Base-by-base conservation (phyloP, 768 basidiomycete species). In the Collybia sordida region DNA sequence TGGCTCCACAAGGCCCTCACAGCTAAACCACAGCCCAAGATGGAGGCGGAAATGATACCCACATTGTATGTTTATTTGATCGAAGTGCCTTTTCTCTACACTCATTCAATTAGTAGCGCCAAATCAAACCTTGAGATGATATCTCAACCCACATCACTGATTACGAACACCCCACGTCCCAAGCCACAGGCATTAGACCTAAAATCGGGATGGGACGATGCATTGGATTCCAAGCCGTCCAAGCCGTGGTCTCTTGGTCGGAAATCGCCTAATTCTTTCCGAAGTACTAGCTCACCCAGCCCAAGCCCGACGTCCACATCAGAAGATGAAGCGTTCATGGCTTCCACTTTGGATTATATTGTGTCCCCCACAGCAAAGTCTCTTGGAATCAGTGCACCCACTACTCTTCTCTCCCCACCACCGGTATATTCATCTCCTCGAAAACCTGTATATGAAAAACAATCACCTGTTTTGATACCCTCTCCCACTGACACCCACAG, bases 121-220 rank as follows among this genome's bases (percentile, higher is more conserved):
- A 57, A 51, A 39, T 46, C 24, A 25, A 25, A 35, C 24, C 35
- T 46, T 4, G 47, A 49, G 19, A 47, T 59, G 50, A 49, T 51
- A 9, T 47, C 58, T 31, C 58, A 47, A 46, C 60, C 59, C 25
- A 55, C 58, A 28, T 59, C 59, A 6, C 51, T 54, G 38, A 31
- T 31, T 14, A 31, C 14, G 31, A 53, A 54, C 25, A 59, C 58
- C 25, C 58, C 64, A 17, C 51, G 53, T 14, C 42, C 56, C 18
- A 59, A 55, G 11, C 63, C 71, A 8, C 58, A 64, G 11, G 61
- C 62, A 0, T 52, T 70, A 31, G 70, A 72, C 21, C 66, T 78
- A 39, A 75, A 63, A 56, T 80, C 78, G 2, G 78, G 75, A 9
- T 80, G 78, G 78, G 77, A 79, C 49, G 77, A 77, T 43, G 72